Evolutionary conservation across 2,329 filamentous ascomycete genomes (phyloP), one percentile per base, ranked within the genome.

Genomic region (Microsporum canis): DNA sequence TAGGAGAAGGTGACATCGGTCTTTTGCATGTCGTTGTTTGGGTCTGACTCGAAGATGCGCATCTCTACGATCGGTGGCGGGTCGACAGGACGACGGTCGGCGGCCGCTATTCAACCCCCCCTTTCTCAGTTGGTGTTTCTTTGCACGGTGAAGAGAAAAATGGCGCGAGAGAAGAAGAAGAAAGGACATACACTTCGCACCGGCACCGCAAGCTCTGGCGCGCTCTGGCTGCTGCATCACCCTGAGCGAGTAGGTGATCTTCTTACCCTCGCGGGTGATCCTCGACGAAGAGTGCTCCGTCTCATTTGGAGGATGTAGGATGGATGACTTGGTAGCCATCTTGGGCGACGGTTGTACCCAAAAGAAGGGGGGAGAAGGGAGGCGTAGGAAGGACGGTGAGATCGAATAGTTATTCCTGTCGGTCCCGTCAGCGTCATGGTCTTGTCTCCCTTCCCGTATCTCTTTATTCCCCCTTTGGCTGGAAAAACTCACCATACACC

Each of bases 171-270:
- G 34, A 36, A 5, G 34, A 36, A 10, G 3, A 2, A 3, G n/a
- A 36, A 6, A 7, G n/a, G 60, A 33, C 62, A 51, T 67, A 95
- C 90, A 95, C 78, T 97, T 97, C 60, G 90, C 90, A 63, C 94
- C 94, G 60, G 91, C 91, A 70, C 94, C 94, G 74, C 94, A 99
- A 60, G 94, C 94, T 79, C 94, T 84, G 57, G 94, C 92, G 69
- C 91, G 88, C 77, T 95, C 88, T 23, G 94, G 94, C 73, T 97
- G 90, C 76, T 99, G 94, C 68, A 96, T 86, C 61, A 97, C 91
- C 63, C 84, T 85, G 73, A 97, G 79, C 65, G 83, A 80, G 75
- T 97, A 97, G 71, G 84, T 89, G 66, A 96, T 82, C 65, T 80
- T 84, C 67, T 88, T 85, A 64, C 89, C 89, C 68, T 88, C 86